Base-by-base conservation (phyloP, 805 yeast genomes). In the Kodamaea kaohsiungensis region DNA sequence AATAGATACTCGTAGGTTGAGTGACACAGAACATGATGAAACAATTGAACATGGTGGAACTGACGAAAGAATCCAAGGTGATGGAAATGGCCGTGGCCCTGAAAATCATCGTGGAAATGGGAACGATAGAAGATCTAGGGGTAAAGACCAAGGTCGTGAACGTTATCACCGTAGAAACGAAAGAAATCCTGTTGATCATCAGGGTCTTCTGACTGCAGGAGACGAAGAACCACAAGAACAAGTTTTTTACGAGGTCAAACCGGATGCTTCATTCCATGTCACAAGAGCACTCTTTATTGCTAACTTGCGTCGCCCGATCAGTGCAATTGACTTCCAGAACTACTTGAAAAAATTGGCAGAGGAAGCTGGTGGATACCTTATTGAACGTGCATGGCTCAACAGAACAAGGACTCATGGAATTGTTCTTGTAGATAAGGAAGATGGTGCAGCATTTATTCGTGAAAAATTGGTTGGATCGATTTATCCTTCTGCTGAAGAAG, bases 301-400 rank as follows among this genome's bases (percentile, higher is more conserved):
- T 12, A 78, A 78, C 57, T 63, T 78, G 47, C 64, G 75, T 13
- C 59, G 69, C 3, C 76, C 77, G 10, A 63, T 76, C 47, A 72
- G 73, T 54, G 75, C 76, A 40, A 62, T 60, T 16, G 68, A 66
- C 51, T 73, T 78, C 54, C 79, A 76, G 57, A 64, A 63, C 18
- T 55, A 71, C 55, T 55, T 78, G 52, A 68, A 67, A 45, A 63
- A 61, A 13, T 62, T 71, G 48, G 71, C 75, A 3, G 53, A 63
- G 16, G 57, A 53, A 18, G 64, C 57, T 3, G 61, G 61, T 7
- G 60, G 55, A 2, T 64, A 66, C 38, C 56, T 58, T 1, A 64
- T 78, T 25, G 81, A 77, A 56, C 62, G 81, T 48, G 79, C 79
- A 4, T 78, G 82, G 82, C 61, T 78, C 51, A 77, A 73, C 56